Percentiles rank a stretch among this genome's conserved stretches.
These are phyloP conservation scores for Nothophoma quercina DNA, from an alignment of 2,329 filamentous ascomycete genomes.

Conservation along the genomic window DNA sequence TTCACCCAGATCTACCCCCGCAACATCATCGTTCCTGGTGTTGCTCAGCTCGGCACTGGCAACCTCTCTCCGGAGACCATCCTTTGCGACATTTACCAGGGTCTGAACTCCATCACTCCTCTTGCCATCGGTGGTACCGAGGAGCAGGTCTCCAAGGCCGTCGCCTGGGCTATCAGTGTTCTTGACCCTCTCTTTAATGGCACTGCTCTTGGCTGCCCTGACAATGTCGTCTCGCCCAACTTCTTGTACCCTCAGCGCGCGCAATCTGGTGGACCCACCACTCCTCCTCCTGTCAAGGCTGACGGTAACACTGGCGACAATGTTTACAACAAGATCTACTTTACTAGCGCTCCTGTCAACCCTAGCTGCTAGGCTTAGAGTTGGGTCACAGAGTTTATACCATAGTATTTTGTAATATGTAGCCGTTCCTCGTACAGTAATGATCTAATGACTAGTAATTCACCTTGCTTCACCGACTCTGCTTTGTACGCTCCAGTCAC, in stretches of 20 bases:
- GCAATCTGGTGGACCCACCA: conserved; percentile 39
- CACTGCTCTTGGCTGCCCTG: conserved; percentile 46
- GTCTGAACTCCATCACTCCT: conserved; percentile 47
- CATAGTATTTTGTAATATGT: not conserved
- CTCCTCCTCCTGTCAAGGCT: conserved; percentile 30
- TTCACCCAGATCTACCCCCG: conserved; percentile 45
- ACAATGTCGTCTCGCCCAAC: conserved; percentile 35
- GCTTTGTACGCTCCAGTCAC: no score
- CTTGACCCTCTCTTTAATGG: conserved; percentile 37
- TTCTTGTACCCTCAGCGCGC: conserved; percentile 40
- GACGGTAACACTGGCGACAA: conserved; percentile 44
- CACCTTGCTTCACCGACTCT: not conserved
- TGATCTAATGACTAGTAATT: not conserved
- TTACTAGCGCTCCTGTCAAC: conserved; percentile 41
- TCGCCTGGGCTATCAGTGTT: conserved; percentile 42
- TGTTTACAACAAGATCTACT: conserved; percentile 48
- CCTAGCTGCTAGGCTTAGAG: conserved; percentile 20
- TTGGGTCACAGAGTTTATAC: no score
- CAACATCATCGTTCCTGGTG: conserved; percentile 40
- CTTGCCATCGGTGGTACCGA: conserved; percentile 36
- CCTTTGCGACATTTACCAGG: conserved; percentile 47
- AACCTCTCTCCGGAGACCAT: conserved; percentile 42
- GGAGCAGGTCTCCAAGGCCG: conserved; percentile 27
- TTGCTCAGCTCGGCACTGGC: conserved; percentile 40
- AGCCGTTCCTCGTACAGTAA: not conserved